Evolutionary conservation across 495 filamentous ascomycete genomes (phyloP), one percentile per base, ranked within the genome.

Genomic region (Trichoderma asperelloides): DNA sequence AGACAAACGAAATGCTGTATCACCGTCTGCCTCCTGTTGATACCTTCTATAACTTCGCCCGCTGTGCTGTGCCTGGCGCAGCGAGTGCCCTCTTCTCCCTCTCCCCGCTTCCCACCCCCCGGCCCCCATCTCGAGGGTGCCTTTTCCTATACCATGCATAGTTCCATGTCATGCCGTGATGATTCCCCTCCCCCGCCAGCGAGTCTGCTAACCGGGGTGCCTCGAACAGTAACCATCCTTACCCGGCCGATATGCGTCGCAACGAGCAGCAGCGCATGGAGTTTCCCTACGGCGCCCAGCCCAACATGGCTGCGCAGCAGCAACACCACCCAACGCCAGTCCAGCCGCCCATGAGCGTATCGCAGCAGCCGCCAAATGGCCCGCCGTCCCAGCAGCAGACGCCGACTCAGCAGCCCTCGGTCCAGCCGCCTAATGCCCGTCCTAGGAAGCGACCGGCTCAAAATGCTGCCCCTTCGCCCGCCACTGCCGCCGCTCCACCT

Each of bases 191-290:
- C 55, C 66, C 64, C 70, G 66, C 72, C 68, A 73, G 74, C 62
- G 30, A 64, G 39, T 21, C 64, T 69, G 71, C 77, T 78, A 76
- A 78, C 71, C 73, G 71, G 47, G 13, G 62, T 21, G 64, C 27
- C 62, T 64, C 33, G 33, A 65, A 77, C 69, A 76, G 74, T 71
- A 78, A 76, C 65, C 72, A 75, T 67, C 65, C 75, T 28, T 77
- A 76, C 65, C 77, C 76, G 69, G 70, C 74, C 69, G 77, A 81
- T 68, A 74, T 81, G 76, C 78, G 79, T 63, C 76, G 79, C 65
- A 78, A 78, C 65, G 78, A 79, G 60, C 68, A 37, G 33, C 33
- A 37, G 33, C 33, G 43, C 25, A 69, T 71, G 51, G 71, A 75
- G n/a, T 75, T 72, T 60, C 72, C 68, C 23, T 70, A 68, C 49